Conservation (phyloP, 345 rosid genomes). For the Eucalyptus sp. region DNA sequence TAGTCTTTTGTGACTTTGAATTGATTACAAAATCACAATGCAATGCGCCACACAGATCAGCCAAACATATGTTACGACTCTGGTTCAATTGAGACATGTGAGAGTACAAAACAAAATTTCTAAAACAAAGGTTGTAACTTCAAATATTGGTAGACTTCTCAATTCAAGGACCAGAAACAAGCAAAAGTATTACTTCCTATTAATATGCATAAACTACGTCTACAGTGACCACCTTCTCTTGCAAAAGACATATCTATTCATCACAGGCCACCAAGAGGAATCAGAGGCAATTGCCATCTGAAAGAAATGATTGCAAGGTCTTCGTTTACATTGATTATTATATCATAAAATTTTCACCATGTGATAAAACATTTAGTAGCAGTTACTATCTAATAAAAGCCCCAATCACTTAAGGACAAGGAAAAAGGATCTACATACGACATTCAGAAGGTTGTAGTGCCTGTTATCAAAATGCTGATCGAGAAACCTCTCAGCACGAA, state of each 20-base stretch:
- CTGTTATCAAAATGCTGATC: constrained; percentile 78
- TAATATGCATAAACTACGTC: background rate
- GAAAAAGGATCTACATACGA: constrained; percentile 41
- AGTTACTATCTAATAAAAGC: background rate
- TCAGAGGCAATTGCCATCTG: background rate
- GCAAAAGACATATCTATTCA: background rate
- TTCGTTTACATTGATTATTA: background rate
- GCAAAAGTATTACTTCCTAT: background rate
- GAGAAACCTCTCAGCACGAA: constrained; percentile 67
- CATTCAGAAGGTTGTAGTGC: constrained; percentile 69
- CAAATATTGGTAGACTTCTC: background rate
- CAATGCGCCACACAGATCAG: constrained; percentile 92
- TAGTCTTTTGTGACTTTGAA: constrained; percentile 47
- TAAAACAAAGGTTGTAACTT: background rate
- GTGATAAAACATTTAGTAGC: background rate
- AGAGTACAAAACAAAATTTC: background rate
- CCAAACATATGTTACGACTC: constrained; percentile 75
- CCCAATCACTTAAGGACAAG: background rate
- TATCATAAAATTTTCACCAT: background rate
- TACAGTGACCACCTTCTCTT: background rate
- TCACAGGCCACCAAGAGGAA: background rate
- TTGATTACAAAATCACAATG: constrained; percentile 71
- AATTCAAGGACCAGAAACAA: background rate
- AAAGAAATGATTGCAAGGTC: background rate
- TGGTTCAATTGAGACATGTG: constrained; percentile 8